A percentile compares a stretch with the other conserved stretches of the same genome.
Conservation (phyloP, 768 basidiomycete species). For the Cyclocybe aegerita region DNA sequence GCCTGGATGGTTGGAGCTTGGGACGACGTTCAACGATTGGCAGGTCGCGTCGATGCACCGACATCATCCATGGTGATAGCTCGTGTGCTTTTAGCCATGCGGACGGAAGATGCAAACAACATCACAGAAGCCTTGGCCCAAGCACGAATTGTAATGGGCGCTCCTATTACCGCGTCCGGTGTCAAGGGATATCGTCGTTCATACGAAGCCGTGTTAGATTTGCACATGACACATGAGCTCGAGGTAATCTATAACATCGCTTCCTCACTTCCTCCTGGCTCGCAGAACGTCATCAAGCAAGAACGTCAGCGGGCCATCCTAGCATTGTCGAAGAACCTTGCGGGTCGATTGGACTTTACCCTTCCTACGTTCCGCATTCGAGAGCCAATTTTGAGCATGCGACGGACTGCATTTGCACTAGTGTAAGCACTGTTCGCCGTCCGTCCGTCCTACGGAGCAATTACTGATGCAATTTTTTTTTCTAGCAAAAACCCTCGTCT, state of each 20-base stretch:
- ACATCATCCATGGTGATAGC: conserved; percentile 73
- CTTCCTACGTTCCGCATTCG: conserved; percentile 86
- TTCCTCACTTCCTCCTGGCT: conserved; percentile 33
- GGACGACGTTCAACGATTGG: conserved; percentile 71
- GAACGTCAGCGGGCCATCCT: conserved; percentile 36
- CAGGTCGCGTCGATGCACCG: conserved; percentile 46
- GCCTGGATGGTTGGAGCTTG: conserved; percentile 97
- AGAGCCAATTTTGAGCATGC: conserved; percentile 88
- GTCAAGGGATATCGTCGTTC: conserved; percentile 79
- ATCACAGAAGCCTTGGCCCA: conserved; percentile 53
- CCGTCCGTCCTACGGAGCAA: background rate
- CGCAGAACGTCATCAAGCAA: conserved; percentile 33
- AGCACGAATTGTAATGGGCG: conserved; percentile 74
- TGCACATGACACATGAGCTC: conserved; percentile 87
- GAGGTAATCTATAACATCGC: conserved; percentile 59
- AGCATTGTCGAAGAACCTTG: conserved; percentile 49
- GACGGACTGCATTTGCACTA: conserved; percentile 78
- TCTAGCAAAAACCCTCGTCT: conserved; percentile 33
- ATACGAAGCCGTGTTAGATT: conserved; percentile 81
- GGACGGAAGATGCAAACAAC: conserved; percentile 43
- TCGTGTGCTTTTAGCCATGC: conserved; percentile 78
- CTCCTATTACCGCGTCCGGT: conserved; percentile 80
- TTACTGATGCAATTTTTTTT: conserved; percentile 10
- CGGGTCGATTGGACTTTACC: conserved; percentile 69
- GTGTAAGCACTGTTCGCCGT: conserved; percentile 42